A percentile compares a stretch with the other conserved stretches of the same genome.
phyloP scores from a whole-genome alignment of 148 eudicot genomes.

The Oxyria digyna region DNA sequence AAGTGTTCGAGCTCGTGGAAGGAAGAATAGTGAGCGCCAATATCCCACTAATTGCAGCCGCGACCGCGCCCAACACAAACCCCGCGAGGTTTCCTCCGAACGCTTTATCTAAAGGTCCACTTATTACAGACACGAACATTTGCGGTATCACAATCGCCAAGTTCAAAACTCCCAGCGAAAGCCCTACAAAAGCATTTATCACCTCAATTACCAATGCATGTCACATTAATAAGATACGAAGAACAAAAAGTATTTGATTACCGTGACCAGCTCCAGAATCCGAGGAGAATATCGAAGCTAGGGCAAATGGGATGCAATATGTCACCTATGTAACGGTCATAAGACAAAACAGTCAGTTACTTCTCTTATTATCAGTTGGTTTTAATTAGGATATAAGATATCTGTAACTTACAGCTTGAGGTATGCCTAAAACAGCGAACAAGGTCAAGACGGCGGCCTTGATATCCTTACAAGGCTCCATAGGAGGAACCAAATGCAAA shows the following conservation, averaged over 20 bases:
- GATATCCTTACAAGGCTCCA: background rate
- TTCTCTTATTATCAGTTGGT: no score
- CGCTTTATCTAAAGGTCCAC: background rate
- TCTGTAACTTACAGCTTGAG: slow-evolving; percentile 7
- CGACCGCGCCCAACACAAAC: background rate
- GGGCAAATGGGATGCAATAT: slow-evolving; percentile 70
- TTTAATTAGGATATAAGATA: no score
- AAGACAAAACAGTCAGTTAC: background rate
- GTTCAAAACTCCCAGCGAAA: slow-evolving; percentile 4
- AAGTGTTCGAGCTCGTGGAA: background rate
- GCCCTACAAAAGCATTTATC: no score
- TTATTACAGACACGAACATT: background rate
- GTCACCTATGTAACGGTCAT: slow-evolving; percentile 31
- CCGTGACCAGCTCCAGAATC: slow-evolving; percentile 75
- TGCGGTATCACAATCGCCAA: slow-evolving; percentile 3
- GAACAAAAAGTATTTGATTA: slow-evolving; percentile 2
- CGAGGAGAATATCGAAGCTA: slow-evolving; percentile 71
- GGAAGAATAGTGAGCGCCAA: slow-evolving; percentile 8
- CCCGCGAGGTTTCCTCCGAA: background rate
- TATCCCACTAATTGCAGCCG: background rate
- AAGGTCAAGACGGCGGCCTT: background rate
- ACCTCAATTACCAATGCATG: no score
- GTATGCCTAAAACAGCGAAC: background rate
- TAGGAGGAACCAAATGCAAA: background rate
- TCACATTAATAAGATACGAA: no score